Conservation (phyloP, 1,284 basidiomycete genomes). For the Trichosporon sp. region DNA sequence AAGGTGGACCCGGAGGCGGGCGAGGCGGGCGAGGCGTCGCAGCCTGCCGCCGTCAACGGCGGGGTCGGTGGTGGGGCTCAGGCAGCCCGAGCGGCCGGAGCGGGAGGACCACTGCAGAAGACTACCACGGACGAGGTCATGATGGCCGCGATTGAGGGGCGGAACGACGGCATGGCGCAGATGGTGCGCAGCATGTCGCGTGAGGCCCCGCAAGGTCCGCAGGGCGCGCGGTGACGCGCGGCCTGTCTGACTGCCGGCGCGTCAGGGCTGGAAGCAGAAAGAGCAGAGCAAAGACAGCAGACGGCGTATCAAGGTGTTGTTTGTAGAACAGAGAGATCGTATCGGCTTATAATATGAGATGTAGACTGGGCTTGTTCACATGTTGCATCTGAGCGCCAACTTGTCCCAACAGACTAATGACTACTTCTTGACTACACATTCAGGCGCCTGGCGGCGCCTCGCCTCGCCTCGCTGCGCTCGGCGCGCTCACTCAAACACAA, state of each 20-base stretch:
- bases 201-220: background rate
- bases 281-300: background rate
- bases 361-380: background rate
- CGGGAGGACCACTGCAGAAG: background rate
- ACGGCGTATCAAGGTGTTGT: background rate
- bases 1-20: background rate
- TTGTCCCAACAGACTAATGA: background rate
- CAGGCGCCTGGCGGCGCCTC: too few species aligned
- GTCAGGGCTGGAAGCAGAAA: background rate
- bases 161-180: background rate
- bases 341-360: background rate
- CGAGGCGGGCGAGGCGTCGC: too few species aligned
- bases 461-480: background rate
- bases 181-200: background rate
- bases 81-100: too few species aligned
- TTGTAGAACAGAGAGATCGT: background rate
- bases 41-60: background rate
- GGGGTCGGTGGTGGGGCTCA: background rate
- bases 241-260: too few species aligned
- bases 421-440: too few species aligned
- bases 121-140: background rate
- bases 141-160: constrained; percentile 1
- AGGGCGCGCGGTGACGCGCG: background rate
- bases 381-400: background rate
- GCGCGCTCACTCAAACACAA: constrained; percentile 23